Conservation (phyloP, 2,329 filamentous ascomycete genomes). For the Rachicladosporium sp. region DNA sequence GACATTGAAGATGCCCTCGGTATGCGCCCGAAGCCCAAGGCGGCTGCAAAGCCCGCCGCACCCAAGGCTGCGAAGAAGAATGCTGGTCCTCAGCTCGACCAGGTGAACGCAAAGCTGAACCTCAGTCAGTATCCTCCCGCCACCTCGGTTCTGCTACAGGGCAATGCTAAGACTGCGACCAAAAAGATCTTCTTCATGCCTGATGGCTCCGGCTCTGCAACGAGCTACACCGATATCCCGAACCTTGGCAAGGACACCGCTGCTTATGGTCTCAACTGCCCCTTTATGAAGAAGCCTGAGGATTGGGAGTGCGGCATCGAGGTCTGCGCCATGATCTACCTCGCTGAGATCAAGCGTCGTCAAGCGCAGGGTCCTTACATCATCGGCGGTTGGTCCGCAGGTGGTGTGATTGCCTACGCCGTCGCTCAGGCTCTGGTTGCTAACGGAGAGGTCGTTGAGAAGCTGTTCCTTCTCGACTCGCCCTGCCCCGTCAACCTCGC, state of each 20-base stretch:
- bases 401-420: conserved; percentile 43
- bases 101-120: conserved; percentile 39
- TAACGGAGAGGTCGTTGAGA: conserved; percentile 36
- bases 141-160: conserved; percentile 45
- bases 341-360: conserved; percentile 57
- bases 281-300: conserved; percentile 57
- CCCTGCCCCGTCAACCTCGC: conserved; percentile 41
- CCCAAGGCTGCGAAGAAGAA: conserved; percentile 18
- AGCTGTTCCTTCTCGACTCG: conserved; percentile 41
- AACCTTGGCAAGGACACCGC: conserved; percentile 40
- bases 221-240: conserved; percentile 53
- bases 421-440: conserved; percentile 37
- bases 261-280: conserved; percentile 51
- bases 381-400: conserved; percentile 44
- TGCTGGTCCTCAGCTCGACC: conserved; percentile 27
- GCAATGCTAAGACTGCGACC: conserved; percentile 43
- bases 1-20: conserved; percentile 55
- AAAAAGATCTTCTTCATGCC: conserved; percentile 43
- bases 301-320: conserved; percentile 55
- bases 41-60: conserved; percentile 17
- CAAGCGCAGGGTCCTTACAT: conserved; percentile 52
- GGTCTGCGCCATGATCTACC: conserved; percentile 52
- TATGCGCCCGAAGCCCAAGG: conserved; percentile 34
- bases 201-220: conserved; percentile 47
- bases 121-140: conserved; percentile 35